These are phyloP conservation scores for Kappamyces sp. DNA, from an alignment of 192 early-diverging fungal species.

Conservation along the genomic window DNA sequence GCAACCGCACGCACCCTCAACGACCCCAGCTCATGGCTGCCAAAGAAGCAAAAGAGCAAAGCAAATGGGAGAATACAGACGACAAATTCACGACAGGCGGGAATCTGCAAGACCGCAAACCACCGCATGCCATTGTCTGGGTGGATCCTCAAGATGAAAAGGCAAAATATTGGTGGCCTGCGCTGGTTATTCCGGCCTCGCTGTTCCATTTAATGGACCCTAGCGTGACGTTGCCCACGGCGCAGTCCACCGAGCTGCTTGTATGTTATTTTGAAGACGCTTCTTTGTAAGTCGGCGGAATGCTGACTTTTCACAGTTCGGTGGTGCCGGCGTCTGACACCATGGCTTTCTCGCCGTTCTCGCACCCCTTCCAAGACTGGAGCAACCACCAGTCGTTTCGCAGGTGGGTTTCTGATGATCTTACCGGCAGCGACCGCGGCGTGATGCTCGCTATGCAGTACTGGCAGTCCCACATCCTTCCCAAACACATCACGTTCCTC, in stretches of 20 bases:
- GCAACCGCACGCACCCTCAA: conserved; percentile 6
- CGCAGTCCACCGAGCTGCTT: conserved; percentile 8
- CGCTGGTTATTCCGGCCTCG: conserved; percentile 2
- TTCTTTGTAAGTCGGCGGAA: conserved; percentile 12
- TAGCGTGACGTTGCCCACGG: neutral
- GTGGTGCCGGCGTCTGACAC: conserved; percentile 10
- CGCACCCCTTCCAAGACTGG: neutral
- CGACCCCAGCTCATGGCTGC: conserved; percentile 4
- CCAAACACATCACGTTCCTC: too few species aligned
- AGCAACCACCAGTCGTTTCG: too few species aligned
- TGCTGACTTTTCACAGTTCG: conserved; percentile 9
- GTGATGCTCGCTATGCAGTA: conserved; percentile 11
- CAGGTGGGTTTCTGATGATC: too few species aligned
- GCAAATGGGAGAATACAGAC: too few species aligned
- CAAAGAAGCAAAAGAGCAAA: neutral
- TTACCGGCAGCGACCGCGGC: conserved; percentile 7
- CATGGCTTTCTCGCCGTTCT: conserved; percentile 8
- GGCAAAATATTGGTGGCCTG: conserved; percentile 13
- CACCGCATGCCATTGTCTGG: neutral
- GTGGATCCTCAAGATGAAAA: conserved; percentile 16
- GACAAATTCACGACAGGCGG: neutral
- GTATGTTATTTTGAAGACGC: conserved; percentile 17
- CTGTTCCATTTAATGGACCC: neutral
- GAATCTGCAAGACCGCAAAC: conserved; percentile 6
- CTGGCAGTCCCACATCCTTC: neutral